Percentiles rank a stretch among this genome's conserved stretches.
phyloP scores from a whole-genome alignment of 2,329 filamentous ascomycete species.

The Colletotrichum eleusines region DNA sequence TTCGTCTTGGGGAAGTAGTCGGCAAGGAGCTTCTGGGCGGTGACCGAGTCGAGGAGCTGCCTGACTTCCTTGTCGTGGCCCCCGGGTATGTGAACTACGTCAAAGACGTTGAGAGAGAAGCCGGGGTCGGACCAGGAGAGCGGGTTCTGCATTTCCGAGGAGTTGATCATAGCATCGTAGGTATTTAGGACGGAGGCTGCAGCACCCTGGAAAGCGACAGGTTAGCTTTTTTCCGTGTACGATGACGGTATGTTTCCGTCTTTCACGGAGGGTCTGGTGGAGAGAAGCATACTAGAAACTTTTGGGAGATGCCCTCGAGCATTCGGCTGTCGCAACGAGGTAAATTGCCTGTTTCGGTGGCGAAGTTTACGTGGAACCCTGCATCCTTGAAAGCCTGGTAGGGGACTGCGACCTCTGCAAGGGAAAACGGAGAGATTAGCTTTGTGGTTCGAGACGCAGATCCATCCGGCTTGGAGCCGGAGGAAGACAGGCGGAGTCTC shows the following conservation, averaged over 20 bases:
- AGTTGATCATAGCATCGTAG: slow-evolving; percentile 59
- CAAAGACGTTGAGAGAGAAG: slow-evolving; percentile 60
- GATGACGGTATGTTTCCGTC: background rate
- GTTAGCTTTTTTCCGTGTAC: slow-evolving; percentile 16
- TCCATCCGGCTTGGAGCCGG: too few species aligned
- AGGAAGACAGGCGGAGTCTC: background rate
- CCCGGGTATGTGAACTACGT: slow-evolving; percentile 64
- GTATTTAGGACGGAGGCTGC: slow-evolving; percentile 53
- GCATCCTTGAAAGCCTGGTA: slow-evolving; percentile 61
- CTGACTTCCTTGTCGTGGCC: slow-evolving; percentile 65
- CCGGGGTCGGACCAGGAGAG: slow-evolving; percentile 58
- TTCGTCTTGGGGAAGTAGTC: slow-evolving; percentile 62
- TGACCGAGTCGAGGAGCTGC: slow-evolving; percentile 62
- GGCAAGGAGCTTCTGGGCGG: slow-evolving; percentile 58
- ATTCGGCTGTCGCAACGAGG: slow-evolving; percentile 64
- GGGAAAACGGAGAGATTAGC: slow-evolving; percentile 25
- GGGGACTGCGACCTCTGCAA: slow-evolving; percentile 62
- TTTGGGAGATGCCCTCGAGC: slow-evolving; percentile 62
- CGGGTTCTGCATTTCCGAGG: slow-evolving; percentile 57
- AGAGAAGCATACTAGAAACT: slow-evolving; percentile 57
- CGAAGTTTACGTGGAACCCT: slow-evolving; percentile 61
- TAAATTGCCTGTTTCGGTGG: slow-evolving; percentile 61
- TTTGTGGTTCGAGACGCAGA: slow-evolving; percentile 21
- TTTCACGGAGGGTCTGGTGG: background rate
- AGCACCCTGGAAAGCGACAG: slow-evolving; percentile 54